Percentiles rank a stretch among this genome's conserved stretches.
Conservation (phyloP, 2,329 filamentous ascomycete genomes). For the Malbranchea cinnamomea region DNA sequence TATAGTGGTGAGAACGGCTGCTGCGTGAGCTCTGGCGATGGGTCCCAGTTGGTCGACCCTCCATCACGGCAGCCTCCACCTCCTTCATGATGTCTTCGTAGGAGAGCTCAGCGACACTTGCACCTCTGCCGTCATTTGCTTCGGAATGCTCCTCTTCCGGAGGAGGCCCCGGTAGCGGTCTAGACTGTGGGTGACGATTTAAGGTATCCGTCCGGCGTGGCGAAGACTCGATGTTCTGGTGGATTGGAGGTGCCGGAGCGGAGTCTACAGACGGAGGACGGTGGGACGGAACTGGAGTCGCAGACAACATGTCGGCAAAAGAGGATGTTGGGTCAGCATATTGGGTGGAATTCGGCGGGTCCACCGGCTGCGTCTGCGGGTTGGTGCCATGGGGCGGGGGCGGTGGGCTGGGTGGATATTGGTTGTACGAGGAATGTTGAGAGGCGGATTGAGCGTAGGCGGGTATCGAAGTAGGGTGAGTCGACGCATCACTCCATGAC, state of each 20-base stretch:
- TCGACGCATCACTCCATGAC: too few species aligned
- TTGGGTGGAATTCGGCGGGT: neutral
- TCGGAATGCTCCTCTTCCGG: conserved; percentile 23
- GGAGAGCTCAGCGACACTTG: conserved; percentile 26
- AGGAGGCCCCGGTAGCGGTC: conserved; percentile 45
- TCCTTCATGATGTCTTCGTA: conserved; percentile 45
- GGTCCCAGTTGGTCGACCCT: conserved; percentile 14
- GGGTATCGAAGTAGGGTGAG: too few species aligned
- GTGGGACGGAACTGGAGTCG: conserved; percentile 4
- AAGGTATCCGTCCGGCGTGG: conserved; percentile 38
- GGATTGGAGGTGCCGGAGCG: conserved; percentile 34
- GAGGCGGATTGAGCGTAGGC: neutral
- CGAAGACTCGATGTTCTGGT: conserved; percentile 35
- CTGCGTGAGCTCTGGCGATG: conserved; percentile 15
- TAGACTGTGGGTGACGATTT: conserved; percentile 40
- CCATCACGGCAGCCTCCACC: conserved; percentile 38
- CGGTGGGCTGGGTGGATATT: neutral
- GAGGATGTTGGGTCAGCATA: conserved; percentile 7
- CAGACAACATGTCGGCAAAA: conserved; percentile 16
- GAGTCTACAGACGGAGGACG: conserved; percentile 23
- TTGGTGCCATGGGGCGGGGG: neutral
- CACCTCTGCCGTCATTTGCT: conserved; percentile 15
- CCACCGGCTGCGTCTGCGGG: neutral
- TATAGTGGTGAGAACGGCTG: conserved; percentile 13
- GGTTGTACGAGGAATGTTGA: neutral